These are phyloP conservation scores for Pyronema domesticum DNA, from an alignment of 495 filamentous ascomycete species.

Conservation along the genomic window DNA sequence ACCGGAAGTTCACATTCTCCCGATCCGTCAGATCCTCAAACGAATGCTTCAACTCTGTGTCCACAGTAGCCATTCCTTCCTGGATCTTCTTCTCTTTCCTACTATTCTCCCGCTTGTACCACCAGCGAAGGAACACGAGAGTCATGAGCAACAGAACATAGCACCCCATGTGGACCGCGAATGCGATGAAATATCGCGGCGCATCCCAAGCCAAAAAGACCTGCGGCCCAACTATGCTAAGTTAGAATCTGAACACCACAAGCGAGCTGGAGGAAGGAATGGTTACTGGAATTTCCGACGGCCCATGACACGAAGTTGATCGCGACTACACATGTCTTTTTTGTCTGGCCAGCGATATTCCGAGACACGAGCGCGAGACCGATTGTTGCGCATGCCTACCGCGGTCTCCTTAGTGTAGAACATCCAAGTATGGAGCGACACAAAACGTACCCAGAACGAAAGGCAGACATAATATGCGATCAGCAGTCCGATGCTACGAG, in stretches of 20 bases:
- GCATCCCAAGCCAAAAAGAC: constrained; percentile 35
- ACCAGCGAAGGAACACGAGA: constrained; percentile 31
- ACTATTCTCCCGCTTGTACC: constrained; percentile 32
- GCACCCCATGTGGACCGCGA: constrained; percentile 37
- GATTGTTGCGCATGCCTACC: constrained; percentile 33
- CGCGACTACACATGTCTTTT: constrained; percentile 33
- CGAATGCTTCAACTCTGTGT: constrained; percentile 31
- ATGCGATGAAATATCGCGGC: constrained; percentile 37
- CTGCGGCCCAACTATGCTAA: constrained; percentile 28
- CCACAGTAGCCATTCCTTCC: constrained; percentile 29
- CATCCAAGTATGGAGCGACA: background rate
- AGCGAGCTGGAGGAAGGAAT: background rate
- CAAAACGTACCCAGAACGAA: constrained; percentile 32
- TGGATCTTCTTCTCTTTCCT: constrained; percentile 31
- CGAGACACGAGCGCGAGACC: constrained; percentile 34
- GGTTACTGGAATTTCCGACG: constrained; percentile 34
- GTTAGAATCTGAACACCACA: background rate
- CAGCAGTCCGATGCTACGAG: constrained; percentile 34
- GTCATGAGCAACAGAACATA: constrained; percentile 33
- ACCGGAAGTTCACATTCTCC: constrained; percentile 40
- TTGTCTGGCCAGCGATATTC: constrained; percentile 39
- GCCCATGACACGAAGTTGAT: constrained; percentile 36
- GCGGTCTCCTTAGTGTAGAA: background rate
- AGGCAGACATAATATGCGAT: constrained; percentile 40
- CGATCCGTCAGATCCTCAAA: constrained; percentile 43